Evolutionary conservation across 1,284 basidiomycete genomes (phyloP).

Genomic region (Pisolithus thermaeus): DNA sequence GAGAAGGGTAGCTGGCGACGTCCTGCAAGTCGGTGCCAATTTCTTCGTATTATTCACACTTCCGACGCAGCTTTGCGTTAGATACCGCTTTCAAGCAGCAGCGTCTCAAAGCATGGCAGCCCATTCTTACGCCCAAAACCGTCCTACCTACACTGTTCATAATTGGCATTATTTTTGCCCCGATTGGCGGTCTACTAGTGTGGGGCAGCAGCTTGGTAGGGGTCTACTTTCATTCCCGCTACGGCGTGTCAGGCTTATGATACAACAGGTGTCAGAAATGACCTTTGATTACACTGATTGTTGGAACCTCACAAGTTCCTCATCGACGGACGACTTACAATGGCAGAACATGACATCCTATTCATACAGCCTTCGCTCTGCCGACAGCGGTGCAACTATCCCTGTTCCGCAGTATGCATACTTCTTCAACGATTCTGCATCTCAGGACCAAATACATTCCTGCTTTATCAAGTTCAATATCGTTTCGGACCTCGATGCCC

Average conservation of each 20-base stretch:
- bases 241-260: slow-evolving; percentile 10
- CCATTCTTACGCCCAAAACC: slow-evolving; percentile 95
- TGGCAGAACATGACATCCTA: slow-evolving; percentile 65
- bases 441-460: slow-evolving; percentile 44
- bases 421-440: slow-evolving; percentile 43
- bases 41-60: slow-evolving; percentile 3
- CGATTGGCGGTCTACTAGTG: slow-evolving; percentile 90
- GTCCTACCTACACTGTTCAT: slow-evolving; percentile 96
- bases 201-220: slow-evolving; percentile 76
- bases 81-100: slow-evolving; percentile 99
- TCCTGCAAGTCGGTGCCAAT: slow-evolving; percentile 71
- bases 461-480: slow-evolving; percentile 82
- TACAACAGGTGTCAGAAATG: slow-evolving; percentile 78
- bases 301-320: slow-evolving; percentile 56
- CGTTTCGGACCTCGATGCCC: slow-evolving; percentile 68
- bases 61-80: slow-evolving; percentile 22
- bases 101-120: slow-evolving; percentile 99
- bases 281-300: slow-evolving; percentile 95
- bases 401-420: slow-evolving; percentile 65
- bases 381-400: slow-evolving; percentile 44
- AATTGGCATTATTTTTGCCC: slow-evolving; percentile 91
- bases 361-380: slow-evolving; percentile 64
- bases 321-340: slow-evolving; percentile 28
- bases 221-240: slow-evolving; percentile 16
- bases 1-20: slow-evolving; percentile 85